Conservation (phyloP, 148 eudicot genomes). For the Rhododendron ferrugineum region DNA sequence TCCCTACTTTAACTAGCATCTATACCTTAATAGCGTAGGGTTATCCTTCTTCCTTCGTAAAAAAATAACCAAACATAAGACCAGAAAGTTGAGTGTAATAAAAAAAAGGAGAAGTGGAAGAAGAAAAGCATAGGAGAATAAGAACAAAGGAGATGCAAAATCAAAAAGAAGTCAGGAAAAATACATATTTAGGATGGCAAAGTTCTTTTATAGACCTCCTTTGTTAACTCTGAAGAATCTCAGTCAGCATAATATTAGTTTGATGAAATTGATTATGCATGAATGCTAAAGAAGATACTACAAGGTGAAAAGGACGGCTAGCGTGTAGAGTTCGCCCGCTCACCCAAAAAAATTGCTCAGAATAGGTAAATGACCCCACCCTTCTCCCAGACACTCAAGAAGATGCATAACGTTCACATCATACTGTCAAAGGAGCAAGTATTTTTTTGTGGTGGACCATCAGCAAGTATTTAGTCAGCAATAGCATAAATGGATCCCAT, state of each 20-base stretch:
- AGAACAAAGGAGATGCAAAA: conserved; percentile 12
- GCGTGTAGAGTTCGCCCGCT: neutral
- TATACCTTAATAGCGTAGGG: neutral
- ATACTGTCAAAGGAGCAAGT: neutral
- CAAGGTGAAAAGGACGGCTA: neutral
- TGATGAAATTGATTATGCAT: neutral
- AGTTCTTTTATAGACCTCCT: neutral
- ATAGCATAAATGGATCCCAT: neutral
- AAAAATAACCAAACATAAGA: neutral
- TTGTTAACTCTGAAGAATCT: conserved; percentile 6
- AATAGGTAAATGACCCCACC: neutral
- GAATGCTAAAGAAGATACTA: conserved; percentile 7
- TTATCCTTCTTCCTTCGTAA: neutral
- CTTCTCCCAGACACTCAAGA: neutral
- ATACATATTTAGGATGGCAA: neutral
- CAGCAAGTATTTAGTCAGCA: neutral
- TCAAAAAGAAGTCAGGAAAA: neutral
- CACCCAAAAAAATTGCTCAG: neutral
- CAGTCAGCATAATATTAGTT: neutral
- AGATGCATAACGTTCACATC: neutral
- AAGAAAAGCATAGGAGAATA: neutral
- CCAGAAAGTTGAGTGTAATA: neutral
- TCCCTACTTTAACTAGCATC: neutral
- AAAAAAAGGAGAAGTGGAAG: neutral
- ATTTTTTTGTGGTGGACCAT: neutral